Percentiles rank a stretch among this genome's conserved stretches.
These are phyloP conservation scores for Crithidia fasciculata DNA, from an alignment of 208 protist species.

Conservation along the genomic window DNA sequence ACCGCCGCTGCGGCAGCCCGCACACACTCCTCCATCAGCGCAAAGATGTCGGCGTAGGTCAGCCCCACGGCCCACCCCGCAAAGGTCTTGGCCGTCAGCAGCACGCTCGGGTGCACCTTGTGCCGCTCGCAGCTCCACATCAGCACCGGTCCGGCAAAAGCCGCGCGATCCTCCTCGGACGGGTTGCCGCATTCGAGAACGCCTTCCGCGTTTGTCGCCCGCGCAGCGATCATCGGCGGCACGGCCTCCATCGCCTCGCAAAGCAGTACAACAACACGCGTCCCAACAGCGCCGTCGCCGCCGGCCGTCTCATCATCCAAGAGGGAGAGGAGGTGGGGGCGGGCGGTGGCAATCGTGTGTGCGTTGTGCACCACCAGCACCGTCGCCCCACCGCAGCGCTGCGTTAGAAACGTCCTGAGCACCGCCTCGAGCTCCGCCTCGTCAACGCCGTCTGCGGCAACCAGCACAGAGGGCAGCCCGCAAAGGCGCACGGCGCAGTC, in stretches of 20 bases:
- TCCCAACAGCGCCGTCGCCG: neutral
- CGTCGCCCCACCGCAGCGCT: slow-evolving; percentile 26
- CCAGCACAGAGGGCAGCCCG: slow-evolving; percentile 47
- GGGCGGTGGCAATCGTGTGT: slow-evolving; percentile 40
- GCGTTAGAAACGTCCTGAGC: slow-evolving; percentile 37
- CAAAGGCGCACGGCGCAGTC: slow-evolving; percentile 38
- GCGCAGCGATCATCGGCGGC: slow-evolving; percentile 66
- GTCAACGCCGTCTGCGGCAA: slow-evolving; percentile 48
- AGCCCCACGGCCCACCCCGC: slow-evolving; percentile 80
- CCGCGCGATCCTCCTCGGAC: slow-evolving; percentile 57
- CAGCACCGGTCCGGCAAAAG: slow-evolving; percentile 34
- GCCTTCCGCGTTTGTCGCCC: slow-evolving; percentile 66
- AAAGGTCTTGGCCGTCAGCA: slow-evolving; percentile 60
- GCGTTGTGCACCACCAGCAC: slow-evolving; percentile 69
- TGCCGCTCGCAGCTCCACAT: slow-evolving; percentile 24
- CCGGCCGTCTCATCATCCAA: slow-evolving; percentile 30
- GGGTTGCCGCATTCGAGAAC: slow-evolving; percentile 80
- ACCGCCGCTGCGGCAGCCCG: slow-evolving; percentile 24
- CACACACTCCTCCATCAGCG: slow-evolving; percentile 59
- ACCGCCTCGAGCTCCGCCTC: slow-evolving; percentile 45
- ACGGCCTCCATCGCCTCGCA: slow-evolving; percentile 77
- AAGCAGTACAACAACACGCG: slow-evolving; percentile 60
- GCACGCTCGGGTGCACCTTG: slow-evolving; percentile 51
- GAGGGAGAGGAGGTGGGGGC: slow-evolving; percentile 51
- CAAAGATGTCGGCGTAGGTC: slow-evolving; percentile 63